phyloP scores from a whole-genome alignment of 768 basidiomycete genomes.

The Kwoniella mangroviensis region DNA sequence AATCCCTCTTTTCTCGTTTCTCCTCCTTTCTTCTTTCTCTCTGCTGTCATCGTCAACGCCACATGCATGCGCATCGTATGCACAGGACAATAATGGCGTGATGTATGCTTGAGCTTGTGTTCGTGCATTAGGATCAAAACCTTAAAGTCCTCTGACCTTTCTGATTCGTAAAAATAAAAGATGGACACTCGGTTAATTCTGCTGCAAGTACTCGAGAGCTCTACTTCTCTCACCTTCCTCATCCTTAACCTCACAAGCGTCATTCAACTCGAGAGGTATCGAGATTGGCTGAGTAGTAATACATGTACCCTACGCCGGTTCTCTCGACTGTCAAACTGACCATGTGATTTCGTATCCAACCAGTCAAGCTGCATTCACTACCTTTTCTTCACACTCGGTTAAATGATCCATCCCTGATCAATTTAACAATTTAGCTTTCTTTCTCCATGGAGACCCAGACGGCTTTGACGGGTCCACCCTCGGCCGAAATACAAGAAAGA shows the following conservation, averaged over 20 bases:
- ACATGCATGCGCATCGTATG: neutral
- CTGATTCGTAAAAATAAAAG: neutral
- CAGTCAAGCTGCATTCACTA: neutral
- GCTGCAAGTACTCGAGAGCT: neutral
- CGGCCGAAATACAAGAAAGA: neutral
- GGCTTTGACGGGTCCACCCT: neutral
- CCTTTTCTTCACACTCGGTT: neutral
- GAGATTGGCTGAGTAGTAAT: no score
- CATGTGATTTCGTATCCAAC: neutral
- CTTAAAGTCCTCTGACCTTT: neutral
- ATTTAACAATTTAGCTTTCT: neutral
- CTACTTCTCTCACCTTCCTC: neutral
- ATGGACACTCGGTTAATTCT: neutral
- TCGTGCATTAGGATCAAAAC: no score
- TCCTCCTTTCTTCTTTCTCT: no score
- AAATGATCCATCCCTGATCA: neutral
- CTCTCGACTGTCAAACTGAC: no score
- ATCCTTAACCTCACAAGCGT: no score
- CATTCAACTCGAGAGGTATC: no score
- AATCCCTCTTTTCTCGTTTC: no score
- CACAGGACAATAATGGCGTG: neutral
- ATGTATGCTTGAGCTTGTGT: neutral
- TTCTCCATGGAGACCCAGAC: conserved; percentile 7
- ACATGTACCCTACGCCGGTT: no score
- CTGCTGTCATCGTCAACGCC: no score